Evolutionary conservation across 1,139 yeast species (phyloP), one percentile per base, ranked within the genome.

Genomic region (Debaryomycetaceae sp.): DNA sequence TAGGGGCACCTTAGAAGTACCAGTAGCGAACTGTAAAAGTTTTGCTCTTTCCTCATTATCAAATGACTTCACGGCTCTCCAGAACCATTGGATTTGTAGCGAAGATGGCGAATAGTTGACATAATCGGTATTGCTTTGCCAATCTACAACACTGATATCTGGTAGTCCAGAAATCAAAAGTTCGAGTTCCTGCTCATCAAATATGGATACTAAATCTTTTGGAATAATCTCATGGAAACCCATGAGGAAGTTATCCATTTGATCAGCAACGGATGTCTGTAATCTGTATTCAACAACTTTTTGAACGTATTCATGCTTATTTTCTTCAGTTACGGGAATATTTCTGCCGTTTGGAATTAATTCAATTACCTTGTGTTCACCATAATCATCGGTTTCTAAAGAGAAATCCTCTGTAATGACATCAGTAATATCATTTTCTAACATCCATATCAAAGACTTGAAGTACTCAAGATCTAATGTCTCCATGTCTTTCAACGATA

Each of bases 31-130:
- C 58, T 94, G 99, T 44, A 94, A 68, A 48, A 94, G 67, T 56
- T 91, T 89, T 15, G 98, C 99, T 40, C 96, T 75, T 58, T 92
- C 98, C 60, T 92, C 98, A 33, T 80, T 80, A 56, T 89, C 97
- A 64, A 92, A 92, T 1, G 97, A 87, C 53, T 89, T 81, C 13
- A 94, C 97, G 1, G 98, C 97, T 58, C 98, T 75, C 99, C 99
- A 94, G 66, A 92, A 94, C 89, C 98, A 92, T 57, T 86, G 91
- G 44, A 94, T 83, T 58, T 91, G 98, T 31, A 87, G 81, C 3
- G 96, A 87, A 1, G 88, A 78, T 2, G 94, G 77, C 0, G 91
- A 79, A 60, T 92, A 94, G 58, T 91, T 92, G 44, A 78, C 84
- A 63, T 94, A 92, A 2, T 72, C 73, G 1, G 96, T 79, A 59